These are phyloP conservation scores for Sugiyamaella qingdaonensis DNA, from an alignment of 805 yeast species.

Conservation along the genomic window DNA sequence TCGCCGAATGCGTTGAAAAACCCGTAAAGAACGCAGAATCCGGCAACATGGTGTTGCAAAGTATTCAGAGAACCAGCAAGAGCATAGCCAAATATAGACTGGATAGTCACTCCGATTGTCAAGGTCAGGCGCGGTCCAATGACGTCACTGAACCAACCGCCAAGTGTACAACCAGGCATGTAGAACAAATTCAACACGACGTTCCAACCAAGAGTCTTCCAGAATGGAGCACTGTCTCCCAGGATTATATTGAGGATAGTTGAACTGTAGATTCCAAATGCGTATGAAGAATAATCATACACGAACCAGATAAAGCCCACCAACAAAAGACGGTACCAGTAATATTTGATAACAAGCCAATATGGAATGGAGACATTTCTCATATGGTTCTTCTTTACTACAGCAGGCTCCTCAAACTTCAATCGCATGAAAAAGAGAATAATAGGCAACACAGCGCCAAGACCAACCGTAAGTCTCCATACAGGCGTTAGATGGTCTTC, in stretches of 20 bases:
- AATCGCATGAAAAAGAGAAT: constrained; percentile 71
- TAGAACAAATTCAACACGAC: constrained; percentile 81
- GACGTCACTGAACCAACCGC: constrained; percentile 77
- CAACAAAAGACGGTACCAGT: constrained; percentile 71
- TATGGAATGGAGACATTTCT: constrained; percentile 62
- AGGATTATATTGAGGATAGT: constrained; percentile 60
- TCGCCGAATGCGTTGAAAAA: constrained; percentile 83
- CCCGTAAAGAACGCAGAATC: constrained; percentile 80
- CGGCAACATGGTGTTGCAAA: constrained; percentile 61
- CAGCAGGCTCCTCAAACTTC: constrained; percentile 66
- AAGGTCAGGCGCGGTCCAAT: constrained; percentile 82
- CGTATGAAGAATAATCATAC: constrained; percentile 84
- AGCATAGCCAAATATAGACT: constrained; percentile 73
- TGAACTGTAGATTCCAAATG: constrained; percentile 79
- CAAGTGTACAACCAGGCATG: constrained; percentile 84
- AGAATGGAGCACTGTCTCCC: constrained; percentile 50
- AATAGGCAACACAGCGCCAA: constrained; percentile 84
- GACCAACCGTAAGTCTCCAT: constrained; percentile 86
- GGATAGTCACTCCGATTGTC: constrained; percentile 59
- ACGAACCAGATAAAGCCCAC: constrained; percentile 82
- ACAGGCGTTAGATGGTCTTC: constrained; percentile 66
- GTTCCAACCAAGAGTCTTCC: constrained; percentile 84
- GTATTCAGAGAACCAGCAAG: constrained; percentile 67
- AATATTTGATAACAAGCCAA: constrained; percentile 63
- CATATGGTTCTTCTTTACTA: constrained; percentile 66